Evolutionary conservation across 345 rosid species (phyloP).

Genomic region (Ricinus communis): DNA sequence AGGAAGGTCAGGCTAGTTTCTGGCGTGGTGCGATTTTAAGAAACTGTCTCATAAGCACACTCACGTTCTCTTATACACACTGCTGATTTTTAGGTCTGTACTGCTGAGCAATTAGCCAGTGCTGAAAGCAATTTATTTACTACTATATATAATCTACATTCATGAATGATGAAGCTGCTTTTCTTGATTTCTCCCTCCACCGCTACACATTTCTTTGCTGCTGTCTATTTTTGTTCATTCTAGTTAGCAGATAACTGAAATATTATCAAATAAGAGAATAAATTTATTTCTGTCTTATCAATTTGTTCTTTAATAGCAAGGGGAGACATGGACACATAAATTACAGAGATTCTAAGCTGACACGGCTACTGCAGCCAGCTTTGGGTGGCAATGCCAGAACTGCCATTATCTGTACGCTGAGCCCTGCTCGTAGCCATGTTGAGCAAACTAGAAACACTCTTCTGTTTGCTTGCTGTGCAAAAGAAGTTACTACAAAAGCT

Average conservation of each 20-base stretch:
- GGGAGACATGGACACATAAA: conserved; percentile 94
- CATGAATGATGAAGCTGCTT: not conserved
- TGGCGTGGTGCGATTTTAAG: not conserved
- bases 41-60: not conserved
- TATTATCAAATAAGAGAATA: not conserved
- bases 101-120: not conserved
- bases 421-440: conserved; percentile 95
- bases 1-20: conserved; percentile 1
- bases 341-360: conserved; percentile 93
- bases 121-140: not conserved
- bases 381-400: conserved; percentile 98
- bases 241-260: not conserved
- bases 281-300: conserved; percentile 8
- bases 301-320: conserved; percentile 49
- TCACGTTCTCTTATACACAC: not conserved
- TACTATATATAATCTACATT: not conserved
- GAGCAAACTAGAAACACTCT: conserved; percentile 98
- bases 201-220: not conserved
- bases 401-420: conserved; percentile 90
- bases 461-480: conserved; percentile 94
- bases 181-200: not conserved
- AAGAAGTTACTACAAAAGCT: conserved; percentile 94
- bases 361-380: conserved; percentile 90
- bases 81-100: not conserved
- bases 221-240: not conserved